A percentile compares a stretch with the other conserved stretches of the same genome.
Evolutionary conservation across 495 filamentous ascomycete species (phyloP).

Genomic region (Bombardia bombarda): DNA sequence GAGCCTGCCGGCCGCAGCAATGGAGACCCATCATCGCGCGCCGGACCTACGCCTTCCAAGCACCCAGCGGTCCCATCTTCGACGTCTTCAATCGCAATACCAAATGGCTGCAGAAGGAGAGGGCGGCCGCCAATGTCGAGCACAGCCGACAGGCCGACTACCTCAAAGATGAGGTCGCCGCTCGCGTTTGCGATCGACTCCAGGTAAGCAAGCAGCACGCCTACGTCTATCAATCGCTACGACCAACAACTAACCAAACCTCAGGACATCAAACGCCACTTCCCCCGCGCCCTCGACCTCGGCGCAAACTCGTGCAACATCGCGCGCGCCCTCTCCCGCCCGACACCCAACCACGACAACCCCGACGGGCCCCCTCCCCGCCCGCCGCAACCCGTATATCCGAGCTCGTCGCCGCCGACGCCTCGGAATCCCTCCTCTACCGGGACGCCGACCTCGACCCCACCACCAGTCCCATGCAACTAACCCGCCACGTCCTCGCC

Average conservation of each 20-base stretch:
- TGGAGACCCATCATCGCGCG: constrained; percentile 3
- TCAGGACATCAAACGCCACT: constrained; percentile 90
- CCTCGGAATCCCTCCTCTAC: constrained; percentile 67
- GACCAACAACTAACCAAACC: too few relatives aligned
- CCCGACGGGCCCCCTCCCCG: constrained; percentile 46
- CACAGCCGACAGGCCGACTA: constrained; percentile 77
- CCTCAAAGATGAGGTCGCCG: constrained; percentile 83
- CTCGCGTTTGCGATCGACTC: constrained; percentile 76
- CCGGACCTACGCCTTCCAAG: constrained; percentile 66
- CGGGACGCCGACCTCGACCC: constrained; percentile 72
- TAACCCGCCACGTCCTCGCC: constrained; percentile 63
- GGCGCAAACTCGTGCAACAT: constrained; percentile 96
- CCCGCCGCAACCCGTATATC: constrained; percentile 60
- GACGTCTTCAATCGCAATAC: constrained; percentile 85
- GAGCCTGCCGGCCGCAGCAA: constrained; percentile 13
- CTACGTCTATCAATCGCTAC: not conserved
- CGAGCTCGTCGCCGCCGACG: constrained; percentile 71
- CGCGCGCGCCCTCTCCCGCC: constrained; percentile 65
- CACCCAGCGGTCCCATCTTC: constrained; percentile 63
- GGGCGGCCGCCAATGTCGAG: constrained; percentile 64
- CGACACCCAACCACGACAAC: constrained; percentile 56
- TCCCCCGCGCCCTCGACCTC: constrained; percentile 80
- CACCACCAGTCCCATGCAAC: constrained; percentile 62
- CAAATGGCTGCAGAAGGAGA: constrained; percentile 87
- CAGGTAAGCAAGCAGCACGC: constrained; percentile 51